phyloP scores from a whole-genome alignment of 2,329 filamentous ascomycete genomes.

The Parastagonospora avenae region DNA sequence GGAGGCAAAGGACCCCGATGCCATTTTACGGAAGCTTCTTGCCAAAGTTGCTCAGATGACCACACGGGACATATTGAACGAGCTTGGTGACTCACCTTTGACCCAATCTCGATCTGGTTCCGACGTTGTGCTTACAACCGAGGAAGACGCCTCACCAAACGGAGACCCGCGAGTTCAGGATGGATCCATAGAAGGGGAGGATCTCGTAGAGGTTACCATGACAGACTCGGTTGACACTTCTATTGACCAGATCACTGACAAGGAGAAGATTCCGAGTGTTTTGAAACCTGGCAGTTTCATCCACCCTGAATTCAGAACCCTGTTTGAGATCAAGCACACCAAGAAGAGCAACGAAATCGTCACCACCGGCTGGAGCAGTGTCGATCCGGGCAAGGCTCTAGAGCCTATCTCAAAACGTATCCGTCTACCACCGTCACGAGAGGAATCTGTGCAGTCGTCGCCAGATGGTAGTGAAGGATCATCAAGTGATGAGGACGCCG shows the following conservation, averaged over 20 bases:
- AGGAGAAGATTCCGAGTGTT: constrained; percentile 48
- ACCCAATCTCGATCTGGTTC: constrained; percentile 61
- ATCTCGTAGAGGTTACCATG: constrained; percentile 91
- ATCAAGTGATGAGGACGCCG: constrained; percentile 44
- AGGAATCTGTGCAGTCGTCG: constrained; percentile 42
- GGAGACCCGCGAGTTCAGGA: constrained; percentile 74
- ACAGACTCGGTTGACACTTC: constrained; percentile 60
- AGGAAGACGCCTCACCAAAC: constrained; percentile 67
- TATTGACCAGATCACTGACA: constrained; percentile 18
- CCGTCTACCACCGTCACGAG: constrained; percentile 35
- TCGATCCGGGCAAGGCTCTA: constrained; percentile 64
- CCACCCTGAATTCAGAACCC: constrained; percentile 61
- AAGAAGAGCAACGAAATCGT: constrained; percentile 60
- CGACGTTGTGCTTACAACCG: constrained; percentile 70
- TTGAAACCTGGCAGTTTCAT: constrained; percentile 63
- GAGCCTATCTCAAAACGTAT: constrained; percentile 60
- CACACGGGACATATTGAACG: constrained; percentile 67
- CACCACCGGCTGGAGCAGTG: constrained; percentile 70
- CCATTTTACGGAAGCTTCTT: constrained; percentile 79
- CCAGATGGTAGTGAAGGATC: constrained; percentile 30
- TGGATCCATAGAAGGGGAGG: constrained; percentile 83
- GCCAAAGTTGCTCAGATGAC: constrained; percentile 77
- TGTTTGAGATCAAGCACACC: constrained; percentile 80
- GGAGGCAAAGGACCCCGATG: constrained; percentile 71
- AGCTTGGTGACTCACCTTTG: constrained; percentile 57